Base-by-base conservation (phyloP, 768 basidiomycete species). In the Pulveroboletus sp. region DNA sequence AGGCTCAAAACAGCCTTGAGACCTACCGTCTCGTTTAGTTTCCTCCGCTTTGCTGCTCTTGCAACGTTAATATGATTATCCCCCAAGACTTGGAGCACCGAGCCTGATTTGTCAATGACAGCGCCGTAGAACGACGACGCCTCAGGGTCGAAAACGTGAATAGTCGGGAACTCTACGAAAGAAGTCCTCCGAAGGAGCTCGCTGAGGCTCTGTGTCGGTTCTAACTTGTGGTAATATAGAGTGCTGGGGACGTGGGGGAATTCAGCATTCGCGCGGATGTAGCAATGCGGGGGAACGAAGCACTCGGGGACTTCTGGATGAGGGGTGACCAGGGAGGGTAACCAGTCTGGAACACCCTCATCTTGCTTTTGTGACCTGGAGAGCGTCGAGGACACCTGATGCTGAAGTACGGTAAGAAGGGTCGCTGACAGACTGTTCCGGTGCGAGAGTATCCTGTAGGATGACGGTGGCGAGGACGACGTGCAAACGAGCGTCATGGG, bases 141-240 rank as follows among this genome's bases (percentile, higher is more conserved):
- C 17, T 64, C 71, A 21, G 69, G 78, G 41, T 85, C 80, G 74
- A 83, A 85, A 6, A 94, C 67, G 48, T 92, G 85, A 39, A 95
- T 80, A 1, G 83, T 83, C 7, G 93, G 93, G 60, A 80, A 95
- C 65, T 95, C 93, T 30, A 87, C 76, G 65, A 93, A 92, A 27
- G 79, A 72, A 38, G 80, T 86, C 43, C 80, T 69, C 32, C 71
- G 73, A 39, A 95, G 70, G 8, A 76, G 67, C 24, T 63, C 58
- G 9, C 63, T 59, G 26, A 94, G 71, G 21, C 75, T 65, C 38
- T 75, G 57, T 4, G 68, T 62, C 3, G 77, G 68, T 44, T 87
- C 80, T 11, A 93, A 67, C 31, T 75, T 76, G 61, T 85, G 77
- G 62, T 82, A 87, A 40, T 55, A 59, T 6, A 68, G 71, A 44